Base-by-base conservation (phyloP, 2,329 filamentous ascomycete genomes). In the Sclerotiophoma versabilis region DNA sequence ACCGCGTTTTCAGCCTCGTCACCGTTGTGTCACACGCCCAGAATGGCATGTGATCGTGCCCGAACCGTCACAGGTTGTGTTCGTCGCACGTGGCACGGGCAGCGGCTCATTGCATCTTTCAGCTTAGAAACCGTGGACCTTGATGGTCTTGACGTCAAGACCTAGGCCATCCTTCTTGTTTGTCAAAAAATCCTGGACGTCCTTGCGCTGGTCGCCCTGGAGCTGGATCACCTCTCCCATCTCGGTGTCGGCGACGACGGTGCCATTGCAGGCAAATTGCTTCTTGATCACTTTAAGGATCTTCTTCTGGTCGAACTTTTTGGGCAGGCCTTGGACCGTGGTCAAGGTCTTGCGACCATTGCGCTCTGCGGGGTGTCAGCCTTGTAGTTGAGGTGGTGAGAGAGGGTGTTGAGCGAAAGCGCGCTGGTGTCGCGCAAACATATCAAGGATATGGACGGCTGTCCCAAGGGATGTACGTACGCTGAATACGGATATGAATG, bases 341-440 rank as follows among this genome's bases (percentile, higher is more conserved):
- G 95, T 99, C 90, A 99, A 86, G 84, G 95, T 98, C 87, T 99
- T 99, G 81, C 95, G 95, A 88, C 95, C 95, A 98, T 99, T 99
- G 83, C 95, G 95, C 84, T 99, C 95, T 98, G 79, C 19, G 12
- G 12, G 58, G 39, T 55, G 76, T 86, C 66, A 84, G 82, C 60
- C 27, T 22, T 98, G 97, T 83, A 98, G 14, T 41, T 22, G 4
- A 9, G 14, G 17, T 17, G 34, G 9, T 19, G 20, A 19, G n/a
- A 17, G 4, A 22, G 42, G 53, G 33, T 12, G 5, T 30, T 22
- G 10, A 12, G 39, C 19, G 7, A 12, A 4, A 5, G 8, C 17
- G 29, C 11, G 23, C 27, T 25, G 49, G 41, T 25, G 15, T 41
- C 14, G 48, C 25, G 26, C 30, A 20, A 33, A 30, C 6, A 25